Evolutionary conservation across 208 protist genomes (phyloP).

Genomic region (Leishmania major): DNA sequence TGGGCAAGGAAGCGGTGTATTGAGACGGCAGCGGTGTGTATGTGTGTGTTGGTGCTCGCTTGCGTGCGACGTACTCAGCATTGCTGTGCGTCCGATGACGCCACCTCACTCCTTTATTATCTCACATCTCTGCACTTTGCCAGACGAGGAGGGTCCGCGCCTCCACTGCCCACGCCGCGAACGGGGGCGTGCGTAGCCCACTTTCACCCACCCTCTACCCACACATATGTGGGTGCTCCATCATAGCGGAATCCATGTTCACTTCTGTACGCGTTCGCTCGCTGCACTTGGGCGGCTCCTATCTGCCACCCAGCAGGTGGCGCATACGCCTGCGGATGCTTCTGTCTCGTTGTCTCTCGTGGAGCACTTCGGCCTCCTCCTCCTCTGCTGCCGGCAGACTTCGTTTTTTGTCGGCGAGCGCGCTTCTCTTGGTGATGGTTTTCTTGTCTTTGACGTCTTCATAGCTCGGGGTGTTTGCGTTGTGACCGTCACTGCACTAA

Average conservation of each 20-base stretch:
- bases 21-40: slow-evolving; percentile 12
- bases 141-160: neutral
- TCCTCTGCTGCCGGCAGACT: neutral
- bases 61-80: neutral
- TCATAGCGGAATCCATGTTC: neutral
- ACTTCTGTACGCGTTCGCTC: neutral
- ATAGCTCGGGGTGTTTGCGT: too few species aligned
- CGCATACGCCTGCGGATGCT: neutral
- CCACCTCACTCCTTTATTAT: neutral
- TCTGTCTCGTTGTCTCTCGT: neutral
- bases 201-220: neutral
- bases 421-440: neutral
- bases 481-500: neutral
- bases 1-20: slow-evolving; percentile 39
- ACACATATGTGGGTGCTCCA: neutral
- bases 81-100: neutral
- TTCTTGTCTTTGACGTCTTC: neutral
- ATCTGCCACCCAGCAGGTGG: too few species aligned
- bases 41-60: neutral
- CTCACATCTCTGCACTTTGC: neutral
- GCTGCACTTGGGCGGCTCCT: too few species aligned
- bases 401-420: neutral
- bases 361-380: neutral
- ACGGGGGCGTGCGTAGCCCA: neutral
- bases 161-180: neutral